Percentiles rank a stretch among this genome's conserved stretches.
phyloP scores from a whole-genome alignment of 2,329 filamentous ascomycete species.

The Nemania diffusa region DNA sequence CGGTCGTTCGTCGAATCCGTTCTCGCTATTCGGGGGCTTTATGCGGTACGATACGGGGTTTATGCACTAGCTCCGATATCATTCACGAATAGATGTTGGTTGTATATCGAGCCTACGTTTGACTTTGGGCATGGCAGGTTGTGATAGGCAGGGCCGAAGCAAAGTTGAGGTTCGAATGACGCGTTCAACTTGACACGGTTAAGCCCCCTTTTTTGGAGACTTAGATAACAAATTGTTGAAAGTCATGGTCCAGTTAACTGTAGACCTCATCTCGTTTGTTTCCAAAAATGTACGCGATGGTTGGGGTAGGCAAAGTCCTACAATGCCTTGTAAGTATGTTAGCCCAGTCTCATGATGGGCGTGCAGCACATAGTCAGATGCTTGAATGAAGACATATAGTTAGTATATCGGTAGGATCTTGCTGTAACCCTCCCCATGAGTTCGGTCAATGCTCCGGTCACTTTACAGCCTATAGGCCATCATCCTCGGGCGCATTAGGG shows the following conservation, averaged over 20 bases:
- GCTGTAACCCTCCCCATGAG: conserved; percentile 25
- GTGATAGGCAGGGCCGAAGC: conserved; percentile 5
- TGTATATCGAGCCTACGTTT: background rate
- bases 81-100: background rate
- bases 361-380: conserved; percentile 8
- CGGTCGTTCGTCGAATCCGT: conserved; percentile 8
- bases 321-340: conserved; percentile 1
- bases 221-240: background rate
- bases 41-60: background rate
- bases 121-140: background rate
- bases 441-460: conserved; percentile 18
- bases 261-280: conserved; percentile 3
- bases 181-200: conserved; percentile 10
- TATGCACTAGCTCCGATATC: background rate
- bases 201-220: background rate
- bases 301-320: conserved; percentile 9
- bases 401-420: conserved; percentile 9
- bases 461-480: conserved; percentile 14
- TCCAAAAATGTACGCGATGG: conserved; percentile 5
- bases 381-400: conserved; percentile 4
- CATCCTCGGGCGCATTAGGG: conserved; percentile 3
- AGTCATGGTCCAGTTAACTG: background rate
- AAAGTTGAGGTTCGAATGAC: conserved; percentile 13
- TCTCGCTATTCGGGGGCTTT: conserved; percentile 18
- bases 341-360: conserved; percentile 10